phyloP scores from a whole-genome alignment of 2,329 filamentous ascomycete species.

The Paecilomyces variotii region DNA sequence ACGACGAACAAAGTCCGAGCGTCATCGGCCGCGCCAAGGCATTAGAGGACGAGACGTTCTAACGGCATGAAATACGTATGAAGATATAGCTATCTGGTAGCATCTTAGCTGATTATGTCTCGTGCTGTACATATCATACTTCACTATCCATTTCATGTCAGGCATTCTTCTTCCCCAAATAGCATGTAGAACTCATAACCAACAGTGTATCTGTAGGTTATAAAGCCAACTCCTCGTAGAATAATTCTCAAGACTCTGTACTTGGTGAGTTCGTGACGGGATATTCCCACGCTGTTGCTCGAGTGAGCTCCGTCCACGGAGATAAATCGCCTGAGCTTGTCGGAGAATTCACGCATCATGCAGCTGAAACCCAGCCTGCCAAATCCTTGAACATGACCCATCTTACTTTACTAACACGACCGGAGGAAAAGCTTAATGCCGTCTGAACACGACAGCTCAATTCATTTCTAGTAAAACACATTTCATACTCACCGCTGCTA shows the following conservation, averaged over 20 bases:
- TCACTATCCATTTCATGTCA: background rate
- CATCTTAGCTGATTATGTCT: background rate
- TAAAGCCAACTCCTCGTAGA: too few relatives aligned
- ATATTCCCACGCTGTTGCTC: too few relatives aligned
- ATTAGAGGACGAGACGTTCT: slow-evolving; percentile 42
- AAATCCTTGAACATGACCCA: too few relatives aligned
- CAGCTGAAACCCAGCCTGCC: too few relatives aligned
- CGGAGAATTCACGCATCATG: too few relatives aligned
- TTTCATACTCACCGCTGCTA: background rate
- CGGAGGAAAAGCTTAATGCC: background rate
- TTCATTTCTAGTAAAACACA: background rate
- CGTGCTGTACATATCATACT: background rate
- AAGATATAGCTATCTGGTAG: background rate
- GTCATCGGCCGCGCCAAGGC: slow-evolving; percentile 33
- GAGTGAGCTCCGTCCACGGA: too few relatives aligned
- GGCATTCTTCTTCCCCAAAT: background rate
- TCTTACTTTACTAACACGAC: background rate
- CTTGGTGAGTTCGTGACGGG: too few relatives aligned
- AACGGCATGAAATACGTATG: slow-evolving; percentile 14
- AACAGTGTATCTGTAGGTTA: too few relatives aligned
- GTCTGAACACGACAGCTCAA: background rate
- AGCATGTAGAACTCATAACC: too few relatives aligned
- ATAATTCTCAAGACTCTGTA: too few relatives aligned
- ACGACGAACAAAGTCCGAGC: slow-evolving; percentile 34
- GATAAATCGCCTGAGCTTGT: too few relatives aligned